Evolutionary conservation across 1,284 basidiomycete genomes (phyloP).

Genomic region (Naganishia liquefaciens): DNA sequence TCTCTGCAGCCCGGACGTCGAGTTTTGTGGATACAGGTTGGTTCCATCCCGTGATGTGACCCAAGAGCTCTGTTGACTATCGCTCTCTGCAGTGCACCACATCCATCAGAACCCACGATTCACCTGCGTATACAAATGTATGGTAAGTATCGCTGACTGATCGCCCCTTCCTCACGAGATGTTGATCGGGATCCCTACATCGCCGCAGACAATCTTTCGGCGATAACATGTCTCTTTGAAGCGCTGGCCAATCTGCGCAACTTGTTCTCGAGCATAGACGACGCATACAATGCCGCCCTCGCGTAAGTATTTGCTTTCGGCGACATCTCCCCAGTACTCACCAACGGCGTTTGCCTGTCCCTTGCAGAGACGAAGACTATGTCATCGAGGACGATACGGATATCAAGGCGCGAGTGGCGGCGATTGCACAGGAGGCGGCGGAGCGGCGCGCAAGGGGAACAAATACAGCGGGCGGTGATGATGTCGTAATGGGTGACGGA

Average conservation of each 20-base stretch:
- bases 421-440: constrained; percentile 35
- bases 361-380: constrained; percentile 45
- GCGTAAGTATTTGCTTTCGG: constrained; percentile 41
- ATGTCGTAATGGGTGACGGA: constrained; percentile 19
- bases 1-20: constrained; percentile 82
- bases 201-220: constrained; percentile 69
- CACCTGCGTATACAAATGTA: constrained; percentile 98
- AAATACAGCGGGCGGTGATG: background rate
- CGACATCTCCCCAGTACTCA: constrained; percentile 1
- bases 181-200: background rate
- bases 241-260: constrained; percentile 75
- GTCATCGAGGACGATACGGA: constrained; percentile 50
- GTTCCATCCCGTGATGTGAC: background rate
- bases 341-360: background rate
- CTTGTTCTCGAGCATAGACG: constrained; percentile 68
- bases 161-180: background rate
- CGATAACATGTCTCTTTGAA: constrained; percentile 70
- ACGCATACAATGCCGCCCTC: constrained; percentile 65
- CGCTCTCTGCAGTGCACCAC: constrained; percentile 67
- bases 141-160: constrained; percentile 63
- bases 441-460: constrained; percentile 14
- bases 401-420: constrained; percentile 47
- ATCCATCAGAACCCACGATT: constrained; percentile 94
- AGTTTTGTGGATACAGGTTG: constrained; percentile 96
- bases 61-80: constrained; percentile 2